Percentiles rank a stretch among this genome's conserved stretches.
These are phyloP conservation scores for Aspergillus neotritici DNA, from an alignment of 2,329 filamentous ascomycete genomes.

Conservation along the genomic window DNA sequence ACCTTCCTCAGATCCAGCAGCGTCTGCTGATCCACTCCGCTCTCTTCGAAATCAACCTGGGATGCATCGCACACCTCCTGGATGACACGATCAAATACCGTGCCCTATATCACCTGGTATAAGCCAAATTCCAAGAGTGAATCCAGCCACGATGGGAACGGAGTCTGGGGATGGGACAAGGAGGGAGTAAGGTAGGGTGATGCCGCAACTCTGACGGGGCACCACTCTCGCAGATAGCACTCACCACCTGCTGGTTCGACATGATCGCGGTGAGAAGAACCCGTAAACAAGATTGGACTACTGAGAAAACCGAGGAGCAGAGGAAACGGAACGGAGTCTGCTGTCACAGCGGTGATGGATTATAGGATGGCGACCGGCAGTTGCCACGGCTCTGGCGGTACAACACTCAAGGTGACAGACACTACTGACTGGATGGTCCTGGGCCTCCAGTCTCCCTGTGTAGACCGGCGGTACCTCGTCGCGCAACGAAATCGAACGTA, in stretches of 20 bases:
- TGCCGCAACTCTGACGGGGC: constrained; percentile 17
- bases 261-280: constrained; percentile 26
- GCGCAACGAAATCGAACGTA: neutral
- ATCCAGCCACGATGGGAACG: constrained; percentile 1
- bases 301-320: neutral
- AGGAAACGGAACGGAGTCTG: too few species aligned
- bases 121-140: constrained; percentile 19
- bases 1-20: constrained; percentile 84
- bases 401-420: too few species aligned
- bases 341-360: constrained; percentile 11
- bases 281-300: constrained; percentile 8
- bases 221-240: constrained; percentile 26
- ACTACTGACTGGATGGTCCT: too few species aligned
- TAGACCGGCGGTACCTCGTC: neutral
- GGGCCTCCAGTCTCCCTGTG: too few species aligned
- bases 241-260: constrained; percentile 47
- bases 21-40: constrained; percentile 80
- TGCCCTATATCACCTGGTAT: constrained; percentile 50
- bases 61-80: constrained; percentile 87
- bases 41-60: constrained; percentile 93
- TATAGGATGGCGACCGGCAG: neutral
- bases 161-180: constrained; percentile 4
- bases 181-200: constrained; percentile 3
- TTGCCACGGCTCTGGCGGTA: constrained; percentile 14
- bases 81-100: constrained; percentile 85